phyloP scores from a whole-genome alignment of 148 eudicot genomes.

The Talinum fruticosum region DNA sequence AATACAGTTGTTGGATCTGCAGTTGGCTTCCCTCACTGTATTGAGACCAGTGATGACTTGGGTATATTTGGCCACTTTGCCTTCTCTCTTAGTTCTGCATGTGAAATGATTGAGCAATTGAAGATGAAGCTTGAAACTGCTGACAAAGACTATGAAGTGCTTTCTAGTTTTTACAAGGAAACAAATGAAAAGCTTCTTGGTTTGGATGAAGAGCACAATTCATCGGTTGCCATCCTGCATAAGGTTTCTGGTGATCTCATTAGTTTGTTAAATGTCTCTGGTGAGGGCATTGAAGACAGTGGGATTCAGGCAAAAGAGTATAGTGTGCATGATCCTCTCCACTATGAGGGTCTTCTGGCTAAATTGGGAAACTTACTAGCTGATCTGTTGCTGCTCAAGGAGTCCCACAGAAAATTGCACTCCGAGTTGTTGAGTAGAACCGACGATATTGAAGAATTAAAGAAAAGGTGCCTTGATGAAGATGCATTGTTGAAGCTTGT shows the following conservation, averaged over 20 bases:
- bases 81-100: conserved; percentile 53
- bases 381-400: conserved; percentile 55
- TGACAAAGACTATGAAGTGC: conserved; percentile 39
- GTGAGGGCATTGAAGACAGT: conserved; percentile 31
- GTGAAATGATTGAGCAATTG: conserved; percentile 51
- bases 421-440: conserved; percentile 52
- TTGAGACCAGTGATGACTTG: conserved; percentile 23
- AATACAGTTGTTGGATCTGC: conserved; percentile 39
- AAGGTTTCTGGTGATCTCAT: conserved; percentile 43
- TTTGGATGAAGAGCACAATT: conserved; percentile 39
- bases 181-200: conserved; percentile 35
- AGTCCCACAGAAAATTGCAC: conserved; percentile 41
- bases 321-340: conserved; percentile 39
- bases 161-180: conserved; percentile 32
- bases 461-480: conserved; percentile 36
- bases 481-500: conserved; percentile 55
- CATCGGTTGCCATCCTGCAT: conserved; percentile 43
- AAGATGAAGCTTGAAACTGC: conserved; percentile 52
- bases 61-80: conserved; percentile 39
- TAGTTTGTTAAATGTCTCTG: conserved; percentile 40
- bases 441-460: conserved; percentile 52
- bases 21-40: conserved; percentile 16
- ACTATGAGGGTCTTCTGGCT: conserved; percentile 49
- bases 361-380: conserved; percentile 43
- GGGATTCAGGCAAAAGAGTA: conserved; percentile 24